Evolutionary conservation across 1,284 basidiomycete genomes (phyloP), one percentile per base, ranked within the genome.

Genomic region (Ceratobasidium sp.): DNA sequence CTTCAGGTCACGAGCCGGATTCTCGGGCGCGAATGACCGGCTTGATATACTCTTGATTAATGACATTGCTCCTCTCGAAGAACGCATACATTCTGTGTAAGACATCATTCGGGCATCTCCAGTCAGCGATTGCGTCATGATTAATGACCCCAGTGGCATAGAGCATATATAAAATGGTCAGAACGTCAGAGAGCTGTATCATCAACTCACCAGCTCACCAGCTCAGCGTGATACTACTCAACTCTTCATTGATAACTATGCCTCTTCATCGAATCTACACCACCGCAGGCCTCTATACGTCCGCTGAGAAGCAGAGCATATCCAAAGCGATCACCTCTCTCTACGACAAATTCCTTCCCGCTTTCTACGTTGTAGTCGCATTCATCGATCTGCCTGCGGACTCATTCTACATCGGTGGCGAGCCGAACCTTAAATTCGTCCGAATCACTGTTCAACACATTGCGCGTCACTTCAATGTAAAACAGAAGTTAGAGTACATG

Each of bases 181-280:
- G 6, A 41, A 41, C 36, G 36, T 11, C 36, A 11, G 11, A 4
- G 4, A 41, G 36, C 11, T 41, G 36, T 4, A 41, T 5, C 36
- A 41, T 41, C 11, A 4, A 11, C 11, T 11, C 36, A 41, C n/a
- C n/a, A n/a, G n/a, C n/a, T n/a, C 5, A 29, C 41, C 57, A 9
- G 41, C 41, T n/a, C 33, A 4, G 41, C 33, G 36, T 41, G 11
- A 2, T 5, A 27, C 27, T n/a, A 5, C 33, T 36, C 4, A 36
- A 60, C 31, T 4, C 31, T n/a, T 44, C 50, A 56, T 27, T 31
- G 8, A 4, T 7, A 19, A 24, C n/a, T 47, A 72, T 72, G 69
- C 69, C 69, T 62, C 31, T 72, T 19, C 69, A 72, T 11, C 24
- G 69, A 17, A 72, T 72, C 33, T 72, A 72, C 22, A 72, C 57